Conservation (phyloP, 1,284 basidiomycete species). For the Austroboletus rostrupii region DNA sequence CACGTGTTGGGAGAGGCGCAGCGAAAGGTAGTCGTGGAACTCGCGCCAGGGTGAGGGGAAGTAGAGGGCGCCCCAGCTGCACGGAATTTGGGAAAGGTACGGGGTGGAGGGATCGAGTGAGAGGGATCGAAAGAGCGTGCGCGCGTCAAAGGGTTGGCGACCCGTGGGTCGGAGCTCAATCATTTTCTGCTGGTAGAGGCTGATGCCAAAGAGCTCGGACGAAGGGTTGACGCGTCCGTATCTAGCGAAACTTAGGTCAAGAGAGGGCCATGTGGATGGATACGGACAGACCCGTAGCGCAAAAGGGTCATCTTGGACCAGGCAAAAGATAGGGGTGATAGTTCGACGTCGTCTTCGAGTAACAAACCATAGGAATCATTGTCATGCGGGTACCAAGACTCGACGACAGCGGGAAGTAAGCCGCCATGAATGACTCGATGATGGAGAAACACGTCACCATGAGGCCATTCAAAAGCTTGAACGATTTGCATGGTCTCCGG, state of each 20-base stretch:
- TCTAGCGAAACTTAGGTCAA: conserved; percentile 34
- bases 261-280: neutral
- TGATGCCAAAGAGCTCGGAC: conserved; percentile 67
- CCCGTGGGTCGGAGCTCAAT: conserved; percentile 69
- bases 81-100: conserved; percentile 80
- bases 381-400: conserved; percentile 78
- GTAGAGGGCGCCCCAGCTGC: conserved; percentile 88
- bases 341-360: conserved; percentile 80
- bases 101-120: conserved; percentile 53
- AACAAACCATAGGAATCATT: conserved; percentile 74
- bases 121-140: conserved; percentile 46
- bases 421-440: conserved; percentile 74
- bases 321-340: conserved; percentile 79
- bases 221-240: conserved; percentile 45
- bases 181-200: conserved; percentile 79
- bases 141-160: conserved; percentile 64
- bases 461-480: conserved; percentile 52
- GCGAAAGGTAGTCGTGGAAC: conserved; percentile 71
- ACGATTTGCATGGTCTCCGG: conserved; percentile 51
- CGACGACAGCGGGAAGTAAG: conserved; percentile 74
- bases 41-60: conserved; percentile 83
- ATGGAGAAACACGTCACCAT: conserved; percentile 57
- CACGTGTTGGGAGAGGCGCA: conserved; percentile 53
- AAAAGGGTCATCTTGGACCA: conserved; percentile 77
- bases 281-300: conserved; percentile 56